Conservation (phyloP, 306 rosid genomes). For the Hippophae gyantsensis region DNA sequence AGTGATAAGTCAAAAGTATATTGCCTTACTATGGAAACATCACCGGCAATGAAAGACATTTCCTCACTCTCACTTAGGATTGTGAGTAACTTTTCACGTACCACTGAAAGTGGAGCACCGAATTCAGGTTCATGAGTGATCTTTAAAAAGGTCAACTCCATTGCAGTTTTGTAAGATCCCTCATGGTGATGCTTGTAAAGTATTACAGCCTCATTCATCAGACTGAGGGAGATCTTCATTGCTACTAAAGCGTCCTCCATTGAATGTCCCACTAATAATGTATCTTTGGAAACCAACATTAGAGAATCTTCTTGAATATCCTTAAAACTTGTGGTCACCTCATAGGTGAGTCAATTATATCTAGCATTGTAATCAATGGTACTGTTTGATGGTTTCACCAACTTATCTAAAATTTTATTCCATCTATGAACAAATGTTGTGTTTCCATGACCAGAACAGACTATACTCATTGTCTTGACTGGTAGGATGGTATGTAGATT, state of each 20-base stretch:
- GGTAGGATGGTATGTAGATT: too few relatives aligned
- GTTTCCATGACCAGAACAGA: too few relatives aligned
- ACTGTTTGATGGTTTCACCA: slow-evolving; percentile 81
- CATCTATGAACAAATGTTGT: too few relatives aligned
- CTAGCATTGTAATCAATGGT: slow-evolving; percentile 21
- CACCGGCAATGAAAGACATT: slow-evolving; percentile 63
- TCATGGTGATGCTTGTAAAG: slow-evolving; percentile 64
- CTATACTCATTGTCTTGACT: too few relatives aligned
- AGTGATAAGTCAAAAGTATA: slow-evolving; percentile 66
- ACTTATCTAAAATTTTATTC: slow-evolving; percentile 45
- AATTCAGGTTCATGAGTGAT: slow-evolving; percentile 74
- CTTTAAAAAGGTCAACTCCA: slow-evolving; percentile 81
- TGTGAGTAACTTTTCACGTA: slow-evolving; percentile 59
- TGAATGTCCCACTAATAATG: slow-evolving; percentile 85
- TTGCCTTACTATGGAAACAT: slow-evolving; percentile 68
- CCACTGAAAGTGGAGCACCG: slow-evolving; percentile 72
- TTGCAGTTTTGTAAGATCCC: slow-evolving; percentile 61
- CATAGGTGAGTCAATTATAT: slow-evolving; percentile 73
- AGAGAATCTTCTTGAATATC: slow-evolving; percentile 83
- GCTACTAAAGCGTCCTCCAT: slow-evolving; percentile 85
- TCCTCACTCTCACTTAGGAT: slow-evolving; percentile 62
- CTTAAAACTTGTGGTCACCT: slow-evolving; percentile 66
- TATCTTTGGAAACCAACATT: slow-evolving; percentile 72
- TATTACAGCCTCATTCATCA: slow-evolving; percentile 76
- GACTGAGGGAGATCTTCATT: slow-evolving; percentile 62